Conservation (phyloP, 805 yeast genomes). For the Spathaspora passalidarum region DNA sequence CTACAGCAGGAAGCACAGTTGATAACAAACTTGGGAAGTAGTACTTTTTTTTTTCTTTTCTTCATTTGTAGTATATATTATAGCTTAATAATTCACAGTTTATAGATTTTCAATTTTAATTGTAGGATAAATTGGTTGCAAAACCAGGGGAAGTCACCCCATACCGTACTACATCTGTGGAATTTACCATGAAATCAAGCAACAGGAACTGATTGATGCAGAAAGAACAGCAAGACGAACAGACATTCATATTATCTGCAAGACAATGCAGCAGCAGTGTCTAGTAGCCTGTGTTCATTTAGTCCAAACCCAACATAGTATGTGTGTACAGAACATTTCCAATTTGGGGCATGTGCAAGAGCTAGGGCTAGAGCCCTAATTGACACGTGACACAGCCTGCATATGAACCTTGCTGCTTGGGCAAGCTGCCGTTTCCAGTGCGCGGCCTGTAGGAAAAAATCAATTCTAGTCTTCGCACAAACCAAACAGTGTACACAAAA, state of each 20-base stretch:
- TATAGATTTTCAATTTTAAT: background rate
- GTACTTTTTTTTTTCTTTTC: background rate
- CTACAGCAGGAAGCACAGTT: slow-evolving; percentile 6
- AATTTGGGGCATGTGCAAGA: background rate
- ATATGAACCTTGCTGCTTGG: background rate
- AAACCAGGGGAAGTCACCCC: background rate
- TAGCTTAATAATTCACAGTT: background rate
- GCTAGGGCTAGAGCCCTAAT: slow-evolving; percentile 1
- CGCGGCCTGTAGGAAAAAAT: background rate
- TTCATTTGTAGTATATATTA: slow-evolving; percentile 1
- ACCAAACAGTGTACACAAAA: background rate
- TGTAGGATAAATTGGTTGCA: background rate
- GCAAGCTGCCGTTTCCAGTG: too few species aligned
- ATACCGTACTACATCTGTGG: too few species aligned
- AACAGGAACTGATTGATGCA: too few species aligned
- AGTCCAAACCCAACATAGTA: background rate
- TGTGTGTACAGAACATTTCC: background rate
- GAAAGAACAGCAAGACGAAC: too few species aligned
- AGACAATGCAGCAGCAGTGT: too few species aligned
- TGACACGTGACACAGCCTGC: slow-evolving; percentile 1
- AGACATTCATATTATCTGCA: too few species aligned
- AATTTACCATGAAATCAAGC: too few species aligned
- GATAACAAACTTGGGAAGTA: background rate
- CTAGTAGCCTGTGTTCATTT: too few species aligned
- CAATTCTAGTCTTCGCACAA: background rate